A percentile compares a stretch with the other conserved stretches of the same genome.
phyloP scores from a whole-genome alignment of 805 yeast species.

The Candida broadrunensis region DNA sequence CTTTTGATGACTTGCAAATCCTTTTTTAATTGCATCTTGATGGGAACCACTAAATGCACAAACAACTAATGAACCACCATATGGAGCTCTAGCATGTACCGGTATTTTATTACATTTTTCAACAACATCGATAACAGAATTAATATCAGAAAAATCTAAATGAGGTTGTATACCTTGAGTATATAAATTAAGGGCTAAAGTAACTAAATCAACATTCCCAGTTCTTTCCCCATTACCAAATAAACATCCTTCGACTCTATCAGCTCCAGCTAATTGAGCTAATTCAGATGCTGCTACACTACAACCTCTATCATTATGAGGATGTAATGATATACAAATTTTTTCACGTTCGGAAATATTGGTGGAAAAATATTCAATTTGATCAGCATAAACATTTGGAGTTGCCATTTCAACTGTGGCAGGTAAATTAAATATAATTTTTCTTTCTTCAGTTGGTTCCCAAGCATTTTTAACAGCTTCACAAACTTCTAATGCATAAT shows the following conservation, averaged over 20 bases:
- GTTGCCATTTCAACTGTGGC: constrained; percentile 83
- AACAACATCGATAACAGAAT: constrained; percentile 64
- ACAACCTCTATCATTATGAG: constrained; percentile 84
- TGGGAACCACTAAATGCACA: constrained; percentile 86
- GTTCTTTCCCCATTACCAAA: constrained; percentile 89
- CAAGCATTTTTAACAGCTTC: constrained; percentile 75
- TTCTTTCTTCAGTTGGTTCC: constrained; percentile 62
- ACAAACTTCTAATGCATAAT: constrained; percentile 62
- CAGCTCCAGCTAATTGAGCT: constrained; percentile 83
- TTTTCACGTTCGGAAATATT: constrained; percentile 64
- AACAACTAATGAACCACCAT: constrained; percentile 79
- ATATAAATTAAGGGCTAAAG: constrained; percentile 71
- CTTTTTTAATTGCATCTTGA: constrained; percentile 86
- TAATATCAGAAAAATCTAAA: constrained; percentile 67
- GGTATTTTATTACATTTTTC: constrained; percentile 82
- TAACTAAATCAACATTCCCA: constrained; percentile 80
- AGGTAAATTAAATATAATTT: constrained; percentile 77
- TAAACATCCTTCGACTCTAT: constrained; percentile 81
- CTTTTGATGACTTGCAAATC: constrained; percentile 52
- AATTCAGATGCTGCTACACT: constrained; percentile 88
- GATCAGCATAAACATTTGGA: constrained; percentile 83
- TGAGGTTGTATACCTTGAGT: constrained; percentile 76
- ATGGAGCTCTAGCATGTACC: constrained; percentile 75
- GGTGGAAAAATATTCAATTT: constrained; percentile 69
- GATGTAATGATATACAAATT: constrained; percentile 73